Evolutionary conservation across 805 yeast species (phyloP), one percentile per base, ranked within the genome.

Genomic region (Vanderwaltozyma tropicalis): DNA sequence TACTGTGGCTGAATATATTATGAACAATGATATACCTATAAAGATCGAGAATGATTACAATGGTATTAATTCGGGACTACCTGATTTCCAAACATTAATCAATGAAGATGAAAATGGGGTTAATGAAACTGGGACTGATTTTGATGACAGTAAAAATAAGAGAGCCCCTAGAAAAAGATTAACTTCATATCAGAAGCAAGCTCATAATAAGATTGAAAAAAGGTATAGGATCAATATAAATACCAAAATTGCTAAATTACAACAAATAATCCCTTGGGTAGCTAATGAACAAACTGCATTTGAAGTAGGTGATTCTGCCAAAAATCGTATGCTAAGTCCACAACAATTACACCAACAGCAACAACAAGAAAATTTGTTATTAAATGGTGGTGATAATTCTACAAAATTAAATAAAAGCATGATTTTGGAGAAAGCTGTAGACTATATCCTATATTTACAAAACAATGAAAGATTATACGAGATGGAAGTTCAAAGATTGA

Each of bases 191-290:
- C 86, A 79, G 58, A 76, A 78, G 47, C 74, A 74, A 48, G 84
- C 84, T 0, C 88, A 80, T 53, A 79, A 79, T 61, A 75, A 74
- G 57, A 77, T 80, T 44, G 87, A 80, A 52, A 76, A 79, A 53
- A 70, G 78, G 41, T 79, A 80, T 56, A 64, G 86, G 53, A 78
- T 77, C 42, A 79, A 79, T 55, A 78, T 80, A 55, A 79, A 79
- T 53, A 74, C 81, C 11, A 79, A 78, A 54, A 80, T 80, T 39
- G 81, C 81, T 4, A 76, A 76, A 22, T 59, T 79, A 38, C 83
- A 78, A 51, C 71, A 70, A 48, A 66, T 79, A 18, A 78, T 80
- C 26, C 87, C 87, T 11, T 73, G 80, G 75, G 73, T 78, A 37
- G 72, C 78, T 3, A 58, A 66, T 35, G 82, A 76, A 42, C 72